Percentiles rank a stretch among this genome's conserved stretches.
phyloP scores from a whole-genome alignment of 192 early-diverging fungal species.

The Obelidium mucronatum region DNA sequence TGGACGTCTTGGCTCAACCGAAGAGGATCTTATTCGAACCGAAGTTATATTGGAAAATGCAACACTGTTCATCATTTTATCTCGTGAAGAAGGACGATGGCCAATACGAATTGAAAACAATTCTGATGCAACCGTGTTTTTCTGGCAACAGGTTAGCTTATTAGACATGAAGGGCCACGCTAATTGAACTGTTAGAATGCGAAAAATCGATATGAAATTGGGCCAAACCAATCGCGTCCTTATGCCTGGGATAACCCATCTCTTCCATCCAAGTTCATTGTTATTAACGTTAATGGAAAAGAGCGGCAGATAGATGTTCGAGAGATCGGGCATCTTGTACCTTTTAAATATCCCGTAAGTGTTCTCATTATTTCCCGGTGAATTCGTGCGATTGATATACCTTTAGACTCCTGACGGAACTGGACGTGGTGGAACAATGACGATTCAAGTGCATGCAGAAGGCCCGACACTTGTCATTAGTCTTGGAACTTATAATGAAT shows the following conservation, averaged over 20 bases:
- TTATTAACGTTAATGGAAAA: conserved; percentile 75
- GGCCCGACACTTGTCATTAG: conserved; percentile 49
- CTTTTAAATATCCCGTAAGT: conserved; percentile 80
- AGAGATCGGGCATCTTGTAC: conserved; percentile 88
- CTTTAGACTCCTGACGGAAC: conserved; percentile 5
- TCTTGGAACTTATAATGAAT: conserved; percentile 44
- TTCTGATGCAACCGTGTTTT: conserved; percentile 70
- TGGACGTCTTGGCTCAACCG: conserved; percentile 60
- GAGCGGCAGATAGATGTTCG: conserved; percentile 84
- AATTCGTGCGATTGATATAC: not conserved
- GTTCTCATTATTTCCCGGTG: not conserved
- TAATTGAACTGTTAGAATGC: conserved; percentile 28
- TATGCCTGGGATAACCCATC: conserved; percentile 96
- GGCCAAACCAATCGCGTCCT: conserved; percentile 60
- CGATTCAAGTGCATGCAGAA: conserved; percentile 52
- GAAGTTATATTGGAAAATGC: conserved; percentile 88
- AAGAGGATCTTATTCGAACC: conserved; percentile 76
- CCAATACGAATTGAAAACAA: conserved; percentile 87
- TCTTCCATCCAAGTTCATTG: conserved; percentile 71
- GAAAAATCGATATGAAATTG: conserved; percentile 58
- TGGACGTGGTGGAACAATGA: conserved; percentile 40
- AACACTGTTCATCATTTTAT: conserved; percentile 86
- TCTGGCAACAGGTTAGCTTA: conserved; percentile 79
- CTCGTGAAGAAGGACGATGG: conserved; percentile 82
- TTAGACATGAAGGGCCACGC: not conserved